A percentile compares a stretch with the other conserved stretches of the same genome.
Evolutionary conservation across 768 basidiomycete genomes (phyloP).

Genomic region (Lentinula raphanica): DNA sequence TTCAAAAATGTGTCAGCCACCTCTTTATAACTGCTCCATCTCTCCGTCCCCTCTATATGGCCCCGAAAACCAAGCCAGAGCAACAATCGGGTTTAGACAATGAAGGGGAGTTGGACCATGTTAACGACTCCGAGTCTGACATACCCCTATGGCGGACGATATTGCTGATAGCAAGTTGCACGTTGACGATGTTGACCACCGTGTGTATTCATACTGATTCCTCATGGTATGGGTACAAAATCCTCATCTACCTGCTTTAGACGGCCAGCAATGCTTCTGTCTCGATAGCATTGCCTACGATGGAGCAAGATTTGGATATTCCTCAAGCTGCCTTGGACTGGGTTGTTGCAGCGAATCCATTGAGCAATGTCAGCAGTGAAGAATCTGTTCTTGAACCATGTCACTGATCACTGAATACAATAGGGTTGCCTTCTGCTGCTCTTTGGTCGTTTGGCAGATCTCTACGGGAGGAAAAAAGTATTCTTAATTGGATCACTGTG

Average conservation of each 20-base stretch:
- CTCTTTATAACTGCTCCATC: background rate
- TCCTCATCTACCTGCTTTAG: conserved; percentile 12
- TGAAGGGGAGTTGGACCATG: background rate
- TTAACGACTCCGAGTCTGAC: too few relatives aligned
- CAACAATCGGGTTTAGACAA: background rate
- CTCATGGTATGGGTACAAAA: background rate
- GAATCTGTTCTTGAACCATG: background rate
- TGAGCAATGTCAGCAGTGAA: conserved; percentile 52
- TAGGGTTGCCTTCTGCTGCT: conserved; percentile 77
- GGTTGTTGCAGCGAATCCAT: conserved; percentile 60
- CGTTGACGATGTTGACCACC: conserved; percentile 29
- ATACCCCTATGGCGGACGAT: conserved; percentile 3
- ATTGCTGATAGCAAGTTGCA: conserved; percentile 21
- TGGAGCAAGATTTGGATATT: conserved; percentile 45
- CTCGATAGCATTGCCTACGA: conserved; percentile 47
- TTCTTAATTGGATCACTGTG: conserved; percentile 58
- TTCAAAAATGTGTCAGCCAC: background rate
- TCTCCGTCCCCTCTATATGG: background rate
- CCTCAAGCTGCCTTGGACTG: conserved; percentile 55
- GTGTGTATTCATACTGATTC: conserved; percentile 16
- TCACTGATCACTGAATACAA: background rate
- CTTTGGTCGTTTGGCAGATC: conserved; percentile 74
- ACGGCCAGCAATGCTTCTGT: conserved; percentile 35
- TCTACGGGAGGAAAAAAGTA: conserved; percentile 66
- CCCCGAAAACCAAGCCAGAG: background rate